Base-by-base conservation (phyloP, 148 eudicot species). In the Salicornia ramosissima region DNA sequence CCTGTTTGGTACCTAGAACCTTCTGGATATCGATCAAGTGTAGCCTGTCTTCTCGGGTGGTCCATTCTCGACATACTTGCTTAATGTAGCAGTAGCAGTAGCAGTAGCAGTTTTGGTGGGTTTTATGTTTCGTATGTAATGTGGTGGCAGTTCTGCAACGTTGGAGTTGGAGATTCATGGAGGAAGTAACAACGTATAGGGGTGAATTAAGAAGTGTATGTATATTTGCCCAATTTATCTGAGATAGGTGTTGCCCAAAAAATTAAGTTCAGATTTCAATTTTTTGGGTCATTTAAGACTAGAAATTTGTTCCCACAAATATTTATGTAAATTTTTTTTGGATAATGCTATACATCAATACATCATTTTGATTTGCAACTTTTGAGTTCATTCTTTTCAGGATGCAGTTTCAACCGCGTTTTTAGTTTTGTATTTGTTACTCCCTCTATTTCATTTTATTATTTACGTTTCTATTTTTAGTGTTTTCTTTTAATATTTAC, bases 91-190 rank as follows among this genome's bases (percentile, higher is more conserved):
- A 28, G 29, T 67, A 14, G 46, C 43, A 50, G 47, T 28, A 50
- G 66, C 65, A 26, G 53, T 67, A 46, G 49, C 47, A 68, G 47
- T 28, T 53, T 42, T 36, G 61, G 14, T 24, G 59, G 49, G 24
- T 36, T 24, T 39, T n/a, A 43, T 34, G 28, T 31, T 53, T 54
- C 24, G 15, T 24, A 15, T 67, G 45, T 30, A 14, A 51, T 28
- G 11, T 28, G 55, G 26, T 26, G 34, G 56, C 22, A 49, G n/a
- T n/a, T n/a, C n/a, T n/a, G n/a, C n/a, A n/a, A n/a, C n/a, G n/a
- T n/a, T n/a, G n/a, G n/a, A n/a, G n/a, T n/a, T n/a, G n/a, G n/a
- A n/a, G n/a, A n/a, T 67, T 51, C 30, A 26, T 12, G 21, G 54
- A 30, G 50, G 26, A 66, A 49, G 43, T 50, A 28, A 50, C 33